Percentiles rank a stretch among this genome's conserved stretches.
Conservation (phyloP, 306 rosid genomes). For the Lathyrus tuberosus region DNA sequence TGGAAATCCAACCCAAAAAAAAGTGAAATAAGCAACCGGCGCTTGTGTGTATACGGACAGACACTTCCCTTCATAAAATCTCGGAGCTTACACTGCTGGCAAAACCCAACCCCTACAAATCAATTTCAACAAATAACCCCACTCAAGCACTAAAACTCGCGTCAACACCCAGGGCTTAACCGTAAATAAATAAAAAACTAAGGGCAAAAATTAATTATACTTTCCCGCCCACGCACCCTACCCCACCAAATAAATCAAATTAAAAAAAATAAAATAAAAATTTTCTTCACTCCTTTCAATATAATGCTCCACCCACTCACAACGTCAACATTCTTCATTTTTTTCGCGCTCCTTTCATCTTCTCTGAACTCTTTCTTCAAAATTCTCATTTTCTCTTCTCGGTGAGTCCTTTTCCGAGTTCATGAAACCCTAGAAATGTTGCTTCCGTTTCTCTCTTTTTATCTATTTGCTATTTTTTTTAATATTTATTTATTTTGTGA, state of each 20-base stretch:
- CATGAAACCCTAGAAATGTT: constrained; percentile 27
- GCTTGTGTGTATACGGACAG: no score
- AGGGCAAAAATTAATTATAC: constrained; percentile 14
- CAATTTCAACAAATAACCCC: no score
- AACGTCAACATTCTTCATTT: background rate
- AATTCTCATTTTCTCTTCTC: background rate
- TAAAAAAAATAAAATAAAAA: background rate
- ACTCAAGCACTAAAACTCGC: no score
- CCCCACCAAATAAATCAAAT: constrained; percentile 2
- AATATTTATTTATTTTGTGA: background rate
- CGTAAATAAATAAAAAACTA: no score
- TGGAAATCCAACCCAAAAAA: no score
- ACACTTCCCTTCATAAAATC: no score
- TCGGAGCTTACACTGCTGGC: no score
- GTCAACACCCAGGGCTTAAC: no score
- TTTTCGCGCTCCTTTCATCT: constrained; percentile 29
- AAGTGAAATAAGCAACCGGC: no score
- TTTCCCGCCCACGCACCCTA: constrained; percentile 67
- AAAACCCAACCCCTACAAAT: no score
- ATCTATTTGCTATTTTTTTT: background rate
- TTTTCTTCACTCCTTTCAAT: background rate
- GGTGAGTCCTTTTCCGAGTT: background rate
- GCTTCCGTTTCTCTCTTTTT: background rate
- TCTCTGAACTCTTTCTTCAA: constrained; percentile 29
- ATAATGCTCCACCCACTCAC: constrained; percentile 10